Evolutionary conservation across 768 basidiomycete species (phyloP).

Genomic region (Naganishia kalamii): DNA sequence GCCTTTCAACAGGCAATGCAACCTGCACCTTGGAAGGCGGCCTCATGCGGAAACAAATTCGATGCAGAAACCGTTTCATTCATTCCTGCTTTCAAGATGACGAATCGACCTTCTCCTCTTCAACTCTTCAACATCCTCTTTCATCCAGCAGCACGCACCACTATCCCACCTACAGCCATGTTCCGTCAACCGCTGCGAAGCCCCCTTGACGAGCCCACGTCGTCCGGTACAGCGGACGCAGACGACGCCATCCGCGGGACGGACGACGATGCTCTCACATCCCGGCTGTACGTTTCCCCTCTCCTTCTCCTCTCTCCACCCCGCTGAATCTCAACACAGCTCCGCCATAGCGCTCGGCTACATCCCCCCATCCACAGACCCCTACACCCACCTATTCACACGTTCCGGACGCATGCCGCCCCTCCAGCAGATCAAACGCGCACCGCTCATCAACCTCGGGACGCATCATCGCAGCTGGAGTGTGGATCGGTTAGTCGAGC

Average conservation of each 20-base stretch:
- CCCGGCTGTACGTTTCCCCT: slow-evolving; percentile 40
- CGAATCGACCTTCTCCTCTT: too few species aligned
- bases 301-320: background rate
- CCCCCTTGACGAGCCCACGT: too few species aligned
- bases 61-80: too few species aligned
- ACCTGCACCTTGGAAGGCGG: too few species aligned
- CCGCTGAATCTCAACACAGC: slow-evolving; percentile 23
- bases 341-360: slow-evolving; percentile 82
- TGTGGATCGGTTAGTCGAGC: slow-evolving; percentile 67
- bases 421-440: slow-evolving; percentile 37
- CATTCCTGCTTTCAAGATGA: too few species aligned
- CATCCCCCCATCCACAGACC: slow-evolving; percentile 43
- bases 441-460: slow-evolving; percentile 91
- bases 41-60: too few species aligned
- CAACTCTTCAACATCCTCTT: too few species aligned
- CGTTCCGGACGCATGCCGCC: slow-evolving; percentile 42
- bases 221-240: background rate
- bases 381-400: background rate
- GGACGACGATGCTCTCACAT: slow-evolving; percentile 45
- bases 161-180: too few species aligned
- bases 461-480: slow-evolving; percentile 78
- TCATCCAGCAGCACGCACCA: too few species aligned
- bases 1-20: too few species aligned
- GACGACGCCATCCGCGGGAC: slow-evolving; percentile 46
- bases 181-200: too few species aligned